phyloP scores from a whole-genome alignment of 805 yeast genomes.

The Myxozyma mucilagina region DNA sequence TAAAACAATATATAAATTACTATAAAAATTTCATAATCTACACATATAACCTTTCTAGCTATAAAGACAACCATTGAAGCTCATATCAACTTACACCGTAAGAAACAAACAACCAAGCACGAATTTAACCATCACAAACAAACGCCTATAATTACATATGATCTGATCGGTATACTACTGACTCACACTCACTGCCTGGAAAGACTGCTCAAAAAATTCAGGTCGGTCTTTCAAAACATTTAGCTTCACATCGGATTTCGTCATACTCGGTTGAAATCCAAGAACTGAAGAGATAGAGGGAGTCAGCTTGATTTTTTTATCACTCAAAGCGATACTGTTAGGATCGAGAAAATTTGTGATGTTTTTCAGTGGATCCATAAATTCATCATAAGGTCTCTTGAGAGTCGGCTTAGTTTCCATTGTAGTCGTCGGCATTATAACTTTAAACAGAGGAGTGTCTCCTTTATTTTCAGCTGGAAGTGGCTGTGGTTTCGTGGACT shows the following conservation, averaged over 20 bases:
- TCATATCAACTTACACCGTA: no score
- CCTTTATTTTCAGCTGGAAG: no score
- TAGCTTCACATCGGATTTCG: neutral
- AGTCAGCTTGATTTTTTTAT: neutral
- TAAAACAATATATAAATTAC: no score
- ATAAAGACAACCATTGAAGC: no score
- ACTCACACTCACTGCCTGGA: neutral
- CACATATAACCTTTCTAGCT: no score
- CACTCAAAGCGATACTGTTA: neutral
- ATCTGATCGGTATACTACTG: no score
- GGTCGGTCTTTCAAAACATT: neutral
- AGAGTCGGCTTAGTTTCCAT: neutral
- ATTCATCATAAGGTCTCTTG: neutral
- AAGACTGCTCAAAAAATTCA: neutral
- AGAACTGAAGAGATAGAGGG: neutral
- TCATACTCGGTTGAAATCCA: neutral
- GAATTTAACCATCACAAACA: no score
- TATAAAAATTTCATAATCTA: no score
- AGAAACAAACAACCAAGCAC: no score
- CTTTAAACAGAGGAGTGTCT: neutral
- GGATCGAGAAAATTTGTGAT: constrained; percentile 5
- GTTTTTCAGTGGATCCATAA: neutral
- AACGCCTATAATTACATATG: no score
- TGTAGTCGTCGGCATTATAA: neutral
- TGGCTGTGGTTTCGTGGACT: neutral